Evolutionary conservation across 768 basidiomycete species (phyloP), one percentile per base, ranked within the genome.

Genomic region (Lyophyllum semitale): DNA sequence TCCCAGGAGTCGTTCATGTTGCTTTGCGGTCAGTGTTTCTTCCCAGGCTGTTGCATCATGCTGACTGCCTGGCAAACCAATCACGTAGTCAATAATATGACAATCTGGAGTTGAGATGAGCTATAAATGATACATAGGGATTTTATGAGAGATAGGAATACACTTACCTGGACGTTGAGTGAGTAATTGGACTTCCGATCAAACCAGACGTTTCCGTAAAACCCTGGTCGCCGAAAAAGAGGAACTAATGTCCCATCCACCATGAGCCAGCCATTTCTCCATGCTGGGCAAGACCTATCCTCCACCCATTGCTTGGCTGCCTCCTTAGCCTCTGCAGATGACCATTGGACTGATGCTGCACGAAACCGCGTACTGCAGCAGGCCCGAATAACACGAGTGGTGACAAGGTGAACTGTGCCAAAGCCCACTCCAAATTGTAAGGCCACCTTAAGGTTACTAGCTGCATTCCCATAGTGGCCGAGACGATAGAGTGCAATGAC

Each of bases 211-310:
- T 74, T 68, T 0, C 76, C 73, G 63, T 60, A 71, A 59, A 60
- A 69, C 2, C 37, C 38, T 5, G 76, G 76, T 5, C 64, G 48
- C 5, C 59, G 46, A 30, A 58, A 67, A 1, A 77, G 59, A 2
- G 69, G 69, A 2, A 78, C 58, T 0, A 77, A 46, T 4, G 74
- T 76, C 3, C 77, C 75, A 65, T 78, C 75, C 22, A 71, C 70
- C 25, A 73, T 56, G 27, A 68, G 64, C 66, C 70, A 75, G 0
- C 76, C 71, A 54, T 73, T 33, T 3, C 61, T 42, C 75, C 75
- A 80, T 18, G 67, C 54, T 41, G 54, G 44, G 59, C 76, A 69
- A 22, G 73, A 65, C 20, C 66, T 48, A 29, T 53, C 45, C 23
- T 71, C 63, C 0, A 79, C 71, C 75, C 72, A 78, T 7, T 15